Base-by-base conservation (phyloP, 129 eudicot genomes). In the Lonicera japonica region DNA sequence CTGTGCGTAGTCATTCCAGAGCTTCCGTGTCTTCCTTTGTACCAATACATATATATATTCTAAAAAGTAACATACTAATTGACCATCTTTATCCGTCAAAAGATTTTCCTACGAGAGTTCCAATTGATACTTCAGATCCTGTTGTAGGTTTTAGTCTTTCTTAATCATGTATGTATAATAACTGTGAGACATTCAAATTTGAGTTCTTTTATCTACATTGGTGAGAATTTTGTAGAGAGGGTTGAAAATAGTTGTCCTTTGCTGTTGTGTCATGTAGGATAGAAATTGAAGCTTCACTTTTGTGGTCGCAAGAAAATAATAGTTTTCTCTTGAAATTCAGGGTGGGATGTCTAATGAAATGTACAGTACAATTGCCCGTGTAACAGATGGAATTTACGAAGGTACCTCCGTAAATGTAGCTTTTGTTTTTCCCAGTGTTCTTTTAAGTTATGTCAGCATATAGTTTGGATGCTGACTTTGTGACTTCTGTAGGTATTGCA, bases 281-380 rank as follows among this genome's bases (percentile, higher is more conserved):
- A 38, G 5, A 5, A 38, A 38, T 38, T 23, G 5, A 3, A 58
- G 29, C 18, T 3, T 21, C 38, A 54, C 16, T 17, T 61, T n/a
- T 14, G 51, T 61, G 46, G 60, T 23, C 46, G 38, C 67, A 23
- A 52, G 65, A 56, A 43, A 56, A 70, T 65, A 43, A 46, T 0
- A 22, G 48, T 19, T 43, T 71, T 64, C 54, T 9, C 46, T 54
- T 50, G 57, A 82, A 67, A 56, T 73, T 23, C 86, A 94, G 99
- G 99, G 99, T 74, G 99, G 96, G 24, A 94, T 94, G 99, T 94
- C 99, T 48, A 88, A 94, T 69, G 99, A 94, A 77, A 38, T 94
- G 61, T 94, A 94, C 77, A 94, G 83, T 75, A 76, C 96, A 17
- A 83, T 94, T 56, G 96, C 99, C 53, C 96, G 99, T 60, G 99